These are phyloP conservation scores for Acacia melanoxylon DNA, from an alignment of 306 rosid species.

Conservation along the genomic window DNA sequence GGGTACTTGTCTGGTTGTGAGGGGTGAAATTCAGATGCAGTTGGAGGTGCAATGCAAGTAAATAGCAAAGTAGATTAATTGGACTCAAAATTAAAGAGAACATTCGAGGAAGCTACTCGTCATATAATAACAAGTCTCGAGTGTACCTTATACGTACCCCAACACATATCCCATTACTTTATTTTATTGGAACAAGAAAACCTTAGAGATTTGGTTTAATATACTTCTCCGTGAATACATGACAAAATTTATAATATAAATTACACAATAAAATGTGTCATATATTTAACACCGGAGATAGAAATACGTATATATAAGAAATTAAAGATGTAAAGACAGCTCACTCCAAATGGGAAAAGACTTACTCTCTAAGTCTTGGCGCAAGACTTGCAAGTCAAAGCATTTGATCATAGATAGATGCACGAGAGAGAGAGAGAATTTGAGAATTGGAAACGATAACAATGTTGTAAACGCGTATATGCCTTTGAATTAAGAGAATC, in stretches of 20 bases:
- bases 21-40: background rate
- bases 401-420: background rate
- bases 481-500: conserved; percentile 36
- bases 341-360: conserved; percentile 2
- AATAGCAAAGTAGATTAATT: background rate
- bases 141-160: background rate
- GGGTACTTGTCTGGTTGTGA: background rate
- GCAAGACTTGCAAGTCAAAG: conserved; percentile 61
- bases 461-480: conserved; percentile 41
- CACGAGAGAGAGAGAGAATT: background rate
- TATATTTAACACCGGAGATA: too few relatives aligned
- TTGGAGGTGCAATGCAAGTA: background rate
- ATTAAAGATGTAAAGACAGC: background rate
- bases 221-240: too few relatives aligned
- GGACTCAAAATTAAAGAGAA: conserved; percentile 2
- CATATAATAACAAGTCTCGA: background rate
- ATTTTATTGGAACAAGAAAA: too few relatives aligned
- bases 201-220: too few relatives aligned
- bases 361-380: conserved; percentile 41
- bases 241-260: too few relatives aligned
- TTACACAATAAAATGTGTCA: too few relatives aligned
- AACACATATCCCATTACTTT: background rate
- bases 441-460: background rate
- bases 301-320: too few relatives aligned
- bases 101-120: conserved; percentile 38